These are phyloP conservation scores for Podaxis pistillaris DNA, from an alignment of 768 basidiomycete species.

Conservation along the genomic window DNA sequence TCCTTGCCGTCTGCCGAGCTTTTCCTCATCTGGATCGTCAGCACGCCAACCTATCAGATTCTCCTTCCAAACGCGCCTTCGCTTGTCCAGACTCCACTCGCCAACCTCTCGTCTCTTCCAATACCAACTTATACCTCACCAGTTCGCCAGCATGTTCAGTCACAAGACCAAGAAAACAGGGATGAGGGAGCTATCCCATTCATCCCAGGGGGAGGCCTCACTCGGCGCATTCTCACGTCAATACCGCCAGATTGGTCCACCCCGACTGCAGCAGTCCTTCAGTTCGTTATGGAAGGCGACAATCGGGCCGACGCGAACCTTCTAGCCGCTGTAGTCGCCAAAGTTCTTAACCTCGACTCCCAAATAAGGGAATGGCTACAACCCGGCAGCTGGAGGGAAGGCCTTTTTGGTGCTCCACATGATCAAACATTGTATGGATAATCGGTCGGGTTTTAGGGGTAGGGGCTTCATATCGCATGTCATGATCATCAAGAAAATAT, in stretches of 20 bases:
- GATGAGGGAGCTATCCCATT: constrained; percentile 50
- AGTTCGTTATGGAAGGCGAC: constrained; percentile 83
- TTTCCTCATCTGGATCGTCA: constrained; percentile 23
- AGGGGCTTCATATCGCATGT: not conserved
- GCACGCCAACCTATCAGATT: constrained; percentile 67
- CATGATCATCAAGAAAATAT: constrained; percentile 9
- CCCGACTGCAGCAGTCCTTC: constrained; percentile 59
- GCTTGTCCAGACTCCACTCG: constrained; percentile 42
- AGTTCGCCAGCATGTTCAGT: constrained; percentile 31
- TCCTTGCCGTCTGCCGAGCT: not conserved
- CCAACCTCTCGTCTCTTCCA: constrained; percentile 42
- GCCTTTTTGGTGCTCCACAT: constrained; percentile 70
- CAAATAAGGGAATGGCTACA: constrained; percentile 48
- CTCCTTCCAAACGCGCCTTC: constrained; percentile 41
- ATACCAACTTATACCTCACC: constrained; percentile 57
- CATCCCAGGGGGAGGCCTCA: constrained; percentile 78
- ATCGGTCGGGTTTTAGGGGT: not conserved
- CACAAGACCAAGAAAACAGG: constrained; percentile 20
- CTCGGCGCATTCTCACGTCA: constrained; percentile 61
- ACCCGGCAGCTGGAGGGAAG: constrained; percentile 65
- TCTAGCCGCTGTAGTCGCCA: constrained; percentile 53
- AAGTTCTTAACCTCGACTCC: constrained; percentile 40
- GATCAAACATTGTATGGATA: constrained; percentile 73
- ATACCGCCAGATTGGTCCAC: constrained; percentile 48
- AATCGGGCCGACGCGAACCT: constrained; percentile 70